Percentiles rank a stretch among this genome's conserved stretches.
These are phyloP conservation scores for Backusella luteola DNA, from an alignment of 192 early-diverging fungal genomes.

Conservation along the genomic window DNA sequence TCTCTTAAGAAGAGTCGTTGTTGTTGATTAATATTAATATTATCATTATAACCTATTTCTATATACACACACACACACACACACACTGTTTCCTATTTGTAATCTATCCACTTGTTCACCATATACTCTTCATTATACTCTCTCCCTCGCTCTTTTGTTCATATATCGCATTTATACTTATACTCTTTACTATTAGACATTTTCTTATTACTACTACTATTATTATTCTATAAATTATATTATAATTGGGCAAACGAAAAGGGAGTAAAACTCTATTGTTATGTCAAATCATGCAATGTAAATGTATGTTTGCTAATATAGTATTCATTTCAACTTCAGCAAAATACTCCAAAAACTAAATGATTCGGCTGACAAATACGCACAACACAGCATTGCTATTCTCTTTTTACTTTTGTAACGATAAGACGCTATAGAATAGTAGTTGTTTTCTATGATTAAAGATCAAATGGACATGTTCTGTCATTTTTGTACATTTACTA, in stretches of 20 bases:
- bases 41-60: background rate
- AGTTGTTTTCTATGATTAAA: background rate
- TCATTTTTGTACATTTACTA: too few relatives aligned
- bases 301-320: background rate
- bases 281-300: background rate
- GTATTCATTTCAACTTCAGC: background rate
- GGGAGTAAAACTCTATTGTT: too few relatives aligned
- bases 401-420: background rate
- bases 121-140: background rate
- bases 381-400: background rate
- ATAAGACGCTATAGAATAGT: background rate
- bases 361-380: background rate
- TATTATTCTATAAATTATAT: background rate
- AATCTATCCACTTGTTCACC: background rate
- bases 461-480: too few relatives aligned
- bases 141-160: background rate
- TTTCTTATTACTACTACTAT: background rate
- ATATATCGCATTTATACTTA: background rate
- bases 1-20: constrained; percentile 1
- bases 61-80: background rate
- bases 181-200: background rate
- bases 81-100: background rate
- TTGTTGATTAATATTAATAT: background rate
- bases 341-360: background rate
- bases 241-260: too few relatives aligned